Percentiles rank a stretch among this genome's conserved stretches.
These are phyloP conservation scores for Penicillium sp. DNA, from an alignment of 2,329 filamentous ascomycete genomes.

Conservation along the genomic window DNA sequence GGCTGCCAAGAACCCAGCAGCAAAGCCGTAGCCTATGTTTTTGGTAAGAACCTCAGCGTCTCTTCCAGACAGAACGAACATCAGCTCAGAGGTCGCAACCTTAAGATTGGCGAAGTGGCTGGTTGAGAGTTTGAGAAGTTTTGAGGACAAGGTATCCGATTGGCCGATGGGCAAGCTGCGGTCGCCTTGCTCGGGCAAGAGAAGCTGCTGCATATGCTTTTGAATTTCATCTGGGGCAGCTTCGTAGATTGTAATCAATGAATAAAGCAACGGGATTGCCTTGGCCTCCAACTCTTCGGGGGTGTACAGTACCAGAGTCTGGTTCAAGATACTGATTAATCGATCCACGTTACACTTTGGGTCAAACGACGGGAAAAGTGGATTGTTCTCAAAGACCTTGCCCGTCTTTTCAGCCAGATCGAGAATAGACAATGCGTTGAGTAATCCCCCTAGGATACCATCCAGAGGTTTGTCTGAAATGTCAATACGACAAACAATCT, in stretches of 20 bases:
- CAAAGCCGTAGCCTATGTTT: conserved; percentile 93
- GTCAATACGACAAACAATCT: conserved; percentile 65
- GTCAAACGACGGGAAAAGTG: conserved; percentile 67
- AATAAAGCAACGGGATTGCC: conserved; percentile 72
- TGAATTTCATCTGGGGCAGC: conserved; percentile 65
- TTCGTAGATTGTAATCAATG: conserved; percentile 71
- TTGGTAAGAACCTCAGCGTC: conserved; percentile 79
- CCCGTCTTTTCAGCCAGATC: conserved; percentile 62
- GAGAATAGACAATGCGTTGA: conserved; percentile 82
- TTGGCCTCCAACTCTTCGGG: conserved; percentile 72
- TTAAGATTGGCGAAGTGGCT: conserved; percentile 74
- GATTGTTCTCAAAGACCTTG: conserved; percentile 46
- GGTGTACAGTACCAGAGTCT: conserved; percentile 63
- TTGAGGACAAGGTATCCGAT: conserved; percentile 71
- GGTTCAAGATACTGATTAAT: conserved; percentile 70
- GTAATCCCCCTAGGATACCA: conserved; percentile 67
- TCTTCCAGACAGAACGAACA: conserved; percentile 84
- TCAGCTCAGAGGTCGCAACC: conserved; percentile 72
- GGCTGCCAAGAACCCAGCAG: conserved; percentile 84
- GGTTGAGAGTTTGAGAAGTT: conserved; percentile 75
- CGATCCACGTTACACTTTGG: conserved; percentile 63
- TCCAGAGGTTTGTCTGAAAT: conserved; percentile 69
- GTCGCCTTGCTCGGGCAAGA: conserved; percentile 78
- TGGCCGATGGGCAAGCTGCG: conserved; percentile 75
- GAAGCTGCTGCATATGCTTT: conserved; percentile 61